Conservation (phyloP, 441 rosid genomes). For the Erodium chrysanthum region DNA sequence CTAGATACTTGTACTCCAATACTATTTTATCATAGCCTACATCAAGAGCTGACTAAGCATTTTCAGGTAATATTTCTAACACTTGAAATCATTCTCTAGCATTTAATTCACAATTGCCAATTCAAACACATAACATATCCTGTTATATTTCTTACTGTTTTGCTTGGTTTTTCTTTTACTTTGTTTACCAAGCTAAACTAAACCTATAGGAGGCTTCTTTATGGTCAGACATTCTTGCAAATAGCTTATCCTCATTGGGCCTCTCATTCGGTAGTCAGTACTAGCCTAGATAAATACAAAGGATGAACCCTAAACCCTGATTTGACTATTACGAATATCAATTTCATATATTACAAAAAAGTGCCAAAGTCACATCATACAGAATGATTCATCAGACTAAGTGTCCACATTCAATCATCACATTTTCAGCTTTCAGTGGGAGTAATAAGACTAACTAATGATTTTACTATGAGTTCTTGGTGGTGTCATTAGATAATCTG, state of each 20-base stretch:
- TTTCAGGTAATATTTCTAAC: not conserved
- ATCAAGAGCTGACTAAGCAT: not conserved
- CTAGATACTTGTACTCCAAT: not conserved
- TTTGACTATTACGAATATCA: too few relatives aligned
- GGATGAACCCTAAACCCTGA: too few relatives aligned
- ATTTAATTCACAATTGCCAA: not conserved
- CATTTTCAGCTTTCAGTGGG: constrained; percentile 1
- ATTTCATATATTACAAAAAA: not conserved
- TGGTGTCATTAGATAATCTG: not conserved
- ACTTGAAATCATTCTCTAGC: not conserved
- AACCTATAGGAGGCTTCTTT: not conserved
- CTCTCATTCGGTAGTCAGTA: not conserved
- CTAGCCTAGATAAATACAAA: not conserved
- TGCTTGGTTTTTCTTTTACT: not conserved
- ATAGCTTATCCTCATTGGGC: not conserved
- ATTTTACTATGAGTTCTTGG: not conserved
- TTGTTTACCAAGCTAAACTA: not conserved
- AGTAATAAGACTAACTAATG: not conserved
- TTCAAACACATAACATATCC: not conserved
- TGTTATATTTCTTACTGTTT: not conserved
- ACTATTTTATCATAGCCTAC: not conserved
- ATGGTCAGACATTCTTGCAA: not conserved
- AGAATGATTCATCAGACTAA: not conserved
- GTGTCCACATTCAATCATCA: not conserved
- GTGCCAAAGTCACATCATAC: not conserved